Evolutionary conservation across 2,329 filamentous ascomycete species (phyloP).

Genomic region (Colletotrichum aenigma): DNA sequence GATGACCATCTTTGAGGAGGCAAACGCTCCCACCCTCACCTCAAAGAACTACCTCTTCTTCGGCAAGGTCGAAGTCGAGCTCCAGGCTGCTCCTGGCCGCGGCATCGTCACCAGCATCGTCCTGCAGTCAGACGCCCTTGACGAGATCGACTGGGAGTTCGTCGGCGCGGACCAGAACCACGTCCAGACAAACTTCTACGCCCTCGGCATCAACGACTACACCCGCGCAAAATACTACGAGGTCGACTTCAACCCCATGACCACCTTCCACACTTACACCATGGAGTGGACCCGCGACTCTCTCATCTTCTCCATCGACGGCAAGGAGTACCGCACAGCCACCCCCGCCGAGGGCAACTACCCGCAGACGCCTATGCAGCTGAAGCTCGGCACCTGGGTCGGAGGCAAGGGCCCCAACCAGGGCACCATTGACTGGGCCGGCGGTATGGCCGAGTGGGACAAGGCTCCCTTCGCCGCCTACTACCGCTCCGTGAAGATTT

Average conservation of each 20-base stretch:
- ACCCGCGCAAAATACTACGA: slow-evolving; percentile 53
- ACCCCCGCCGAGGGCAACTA: slow-evolving; percentile 58
- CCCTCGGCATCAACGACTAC: slow-evolving; percentile 60
- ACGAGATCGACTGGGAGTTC: slow-evolving; percentile 59
- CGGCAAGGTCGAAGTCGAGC: slow-evolving; percentile 50
- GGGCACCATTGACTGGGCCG: slow-evolving; percentile 72
- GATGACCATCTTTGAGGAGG: slow-evolving; percentile 51
- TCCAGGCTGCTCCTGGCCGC: slow-evolving; percentile 50
- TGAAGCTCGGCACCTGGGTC: slow-evolving; percentile 66
- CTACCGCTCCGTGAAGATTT: slow-evolving; percentile 28
- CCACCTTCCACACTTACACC: slow-evolving; percentile 65
- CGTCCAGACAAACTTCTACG: slow-evolving; percentile 57
- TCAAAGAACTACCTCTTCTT: slow-evolving; percentile 57
- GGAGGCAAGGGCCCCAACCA: slow-evolving; percentile 50
- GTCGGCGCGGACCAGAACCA: slow-evolving; percentile 32
- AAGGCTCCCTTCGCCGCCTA: slow-evolving; percentile 28
- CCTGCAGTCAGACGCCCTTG: slow-evolving; percentile 53
- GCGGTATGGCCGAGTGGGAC: slow-evolving; percentile 49
- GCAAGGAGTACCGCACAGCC: slow-evolving; percentile 47
- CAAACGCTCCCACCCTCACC: slow-evolving; percentile 50
- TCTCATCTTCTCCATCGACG: slow-evolving; percentile 65
- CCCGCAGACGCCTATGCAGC: slow-evolving; percentile 73
- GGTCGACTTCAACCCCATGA: slow-evolving; percentile 42
- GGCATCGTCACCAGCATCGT: slow-evolving; percentile 56
- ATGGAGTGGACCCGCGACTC: slow-evolving; percentile 68